Evolutionary conservation across 768 basidiomycete species (phyloP).

Genomic region (Pisolithus orientalis): DNA sequence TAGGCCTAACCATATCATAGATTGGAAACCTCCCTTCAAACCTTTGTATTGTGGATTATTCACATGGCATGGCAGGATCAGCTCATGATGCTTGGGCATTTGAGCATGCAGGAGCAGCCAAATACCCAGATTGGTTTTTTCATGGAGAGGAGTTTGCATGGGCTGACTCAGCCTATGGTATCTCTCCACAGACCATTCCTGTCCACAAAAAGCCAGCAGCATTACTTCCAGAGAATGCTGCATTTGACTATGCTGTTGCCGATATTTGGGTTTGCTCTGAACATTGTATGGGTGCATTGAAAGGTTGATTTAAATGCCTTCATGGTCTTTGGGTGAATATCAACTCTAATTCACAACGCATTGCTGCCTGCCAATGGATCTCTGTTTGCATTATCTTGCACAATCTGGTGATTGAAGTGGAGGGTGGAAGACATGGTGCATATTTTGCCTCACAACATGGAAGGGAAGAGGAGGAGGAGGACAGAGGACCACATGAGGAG

Average conservation of each 20-base stretch:
- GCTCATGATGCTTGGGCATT: constrained; percentile 32
- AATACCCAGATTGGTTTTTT: constrained; percentile 20
- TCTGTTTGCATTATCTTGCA: no score
- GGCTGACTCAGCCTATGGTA: no score
- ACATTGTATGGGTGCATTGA: constrained; percentile 33
- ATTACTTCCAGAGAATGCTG: constrained; percentile 16
- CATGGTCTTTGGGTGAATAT: constrained; percentile 26
- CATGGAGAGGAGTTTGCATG: constrained; percentile 20
- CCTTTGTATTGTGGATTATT: constrained; percentile 27
- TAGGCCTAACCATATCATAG: no score
- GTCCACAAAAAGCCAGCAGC: constrained; percentile 28
- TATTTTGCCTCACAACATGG: no score
- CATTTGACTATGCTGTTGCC: constrained; percentile 23
- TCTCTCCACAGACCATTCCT: no score
- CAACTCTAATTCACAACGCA: no score
- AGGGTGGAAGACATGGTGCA: no score
- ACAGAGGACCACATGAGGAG: no score
- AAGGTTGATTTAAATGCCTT: constrained; percentile 29
- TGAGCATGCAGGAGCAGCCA: constrained; percentile 21
- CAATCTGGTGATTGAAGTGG: no score
- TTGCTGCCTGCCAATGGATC: no score
- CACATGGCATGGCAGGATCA: constrained; percentile 28
- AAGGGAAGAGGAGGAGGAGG: no score
- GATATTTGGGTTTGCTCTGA: constrained; percentile 29
- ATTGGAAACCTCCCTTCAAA: constrained; percentile 27